Percentiles rank a stretch among this genome's conserved stretches.
Conservation (phyloP, 768 basidiomycete species). For the Rhizopogon roseolus region DNA sequence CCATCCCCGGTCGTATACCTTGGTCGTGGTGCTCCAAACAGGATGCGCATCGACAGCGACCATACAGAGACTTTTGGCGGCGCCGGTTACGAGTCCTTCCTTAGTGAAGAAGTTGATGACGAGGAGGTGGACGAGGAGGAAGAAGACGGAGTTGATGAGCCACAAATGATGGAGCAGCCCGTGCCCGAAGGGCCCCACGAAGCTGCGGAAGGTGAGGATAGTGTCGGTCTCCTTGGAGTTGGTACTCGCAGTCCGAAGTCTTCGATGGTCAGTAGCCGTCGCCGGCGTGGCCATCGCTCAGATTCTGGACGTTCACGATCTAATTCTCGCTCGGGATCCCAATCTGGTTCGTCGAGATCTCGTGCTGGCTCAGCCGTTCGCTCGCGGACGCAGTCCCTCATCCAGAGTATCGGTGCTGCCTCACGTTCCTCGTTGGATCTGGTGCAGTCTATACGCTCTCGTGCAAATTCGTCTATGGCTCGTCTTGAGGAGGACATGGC, state of each 20-base stretch:
- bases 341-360: constrained; percentile 30
- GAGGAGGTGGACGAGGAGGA: constrained; percentile 16
- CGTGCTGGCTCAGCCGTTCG: constrained; percentile 50
- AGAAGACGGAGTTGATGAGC: constrained; percentile 30
- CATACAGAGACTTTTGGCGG: constrained; percentile 19
- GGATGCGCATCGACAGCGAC: constrained; percentile 26
- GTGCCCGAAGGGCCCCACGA: constrained; percentile 52
- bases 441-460: constrained; percentile 43
- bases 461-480: constrained; percentile 66
- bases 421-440: constrained; percentile 58
- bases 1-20: constrained; percentile 31
- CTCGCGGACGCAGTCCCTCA: constrained; percentile 61
- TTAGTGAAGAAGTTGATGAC: constrained; percentile 23
- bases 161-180: constrained; percentile 35
- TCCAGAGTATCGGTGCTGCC: constrained; percentile 59
- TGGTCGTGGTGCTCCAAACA: constrained; percentile 14
- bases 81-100: constrained; percentile 25
- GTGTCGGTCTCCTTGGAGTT: constrained; percentile 49
- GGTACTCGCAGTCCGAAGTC: constrained; percentile 48
- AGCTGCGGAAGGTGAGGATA: constrained; percentile 60
- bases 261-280: constrained; percentile 30
- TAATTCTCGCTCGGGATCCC: constrained; percentile 18
- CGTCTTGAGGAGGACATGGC: constrained; percentile 53
- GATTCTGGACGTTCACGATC: constrained; percentile 14
- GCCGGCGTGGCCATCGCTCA: constrained; percentile 23